Percentiles rank a stretch among this genome's conserved stretches.
These are phyloP conservation scores for Aspergillus ellipticus DNA, from an alignment of 495 filamentous ascomycete species.

Conservation along the genomic window DNA sequence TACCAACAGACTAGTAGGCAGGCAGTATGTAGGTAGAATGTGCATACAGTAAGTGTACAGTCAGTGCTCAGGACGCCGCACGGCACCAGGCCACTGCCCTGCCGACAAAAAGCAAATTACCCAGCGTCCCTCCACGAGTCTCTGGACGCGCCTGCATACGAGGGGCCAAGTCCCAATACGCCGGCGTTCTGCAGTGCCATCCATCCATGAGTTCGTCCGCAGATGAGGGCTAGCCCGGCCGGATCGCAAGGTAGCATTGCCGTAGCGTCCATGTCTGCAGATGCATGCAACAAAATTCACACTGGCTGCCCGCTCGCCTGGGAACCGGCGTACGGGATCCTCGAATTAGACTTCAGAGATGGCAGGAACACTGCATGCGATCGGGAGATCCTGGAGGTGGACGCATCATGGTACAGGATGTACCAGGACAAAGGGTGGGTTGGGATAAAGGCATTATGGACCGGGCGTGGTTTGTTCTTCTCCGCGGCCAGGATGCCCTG, in stretches of 20 bases:
- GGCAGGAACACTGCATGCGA: neutral
- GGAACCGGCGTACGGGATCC: neutral
- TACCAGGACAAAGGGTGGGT: neutral
- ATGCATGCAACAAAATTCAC: slow-evolving; percentile 10
- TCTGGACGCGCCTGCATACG: neutral
- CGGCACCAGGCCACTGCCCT: neutral
- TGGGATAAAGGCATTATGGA: neutral
- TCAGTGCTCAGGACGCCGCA: neutral
- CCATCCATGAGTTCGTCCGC: neutral
- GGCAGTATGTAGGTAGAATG: neutral
- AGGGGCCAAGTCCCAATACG: neutral
- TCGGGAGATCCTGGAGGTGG: neutral
- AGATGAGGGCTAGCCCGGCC: neutral
- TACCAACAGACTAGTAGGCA: neutral
- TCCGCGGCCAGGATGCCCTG: neutral
- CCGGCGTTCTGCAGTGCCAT: neutral
- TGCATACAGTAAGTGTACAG: slow-evolving; percentile 1
- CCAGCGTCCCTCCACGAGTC: neutral
- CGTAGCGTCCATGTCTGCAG: slow-evolving; percentile 7
- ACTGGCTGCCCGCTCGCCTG: neutral
- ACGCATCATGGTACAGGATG: neutral
- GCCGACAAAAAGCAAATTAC: neutral
- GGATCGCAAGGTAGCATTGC: slow-evolving; percentile 1
- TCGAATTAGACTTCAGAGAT: neutral
- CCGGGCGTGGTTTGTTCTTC: neutral